Conservation (phyloP, 768 basidiomycete genomes). For the Strobilomyces dryophilus region DNA sequence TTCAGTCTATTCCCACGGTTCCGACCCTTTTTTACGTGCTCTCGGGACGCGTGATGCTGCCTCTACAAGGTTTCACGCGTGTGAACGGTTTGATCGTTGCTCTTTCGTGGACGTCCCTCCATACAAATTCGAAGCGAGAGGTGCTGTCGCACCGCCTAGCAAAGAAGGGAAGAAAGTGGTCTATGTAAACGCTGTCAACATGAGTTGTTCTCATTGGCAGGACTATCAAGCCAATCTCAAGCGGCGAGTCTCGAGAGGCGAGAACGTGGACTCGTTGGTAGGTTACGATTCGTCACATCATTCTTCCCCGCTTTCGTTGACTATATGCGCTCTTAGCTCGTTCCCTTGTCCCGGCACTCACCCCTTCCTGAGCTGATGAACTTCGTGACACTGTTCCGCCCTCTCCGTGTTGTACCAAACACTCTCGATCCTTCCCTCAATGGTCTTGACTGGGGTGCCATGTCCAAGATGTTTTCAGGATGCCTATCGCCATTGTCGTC, state of each 20-base stretch:
- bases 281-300: constrained; percentile 6
- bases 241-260: constrained; percentile 39
- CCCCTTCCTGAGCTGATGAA: constrained; percentile 78
- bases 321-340: constrained; percentile 45
- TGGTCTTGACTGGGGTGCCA: constrained; percentile 69
- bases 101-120: constrained; percentile 46
- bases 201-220: constrained; percentile 57
- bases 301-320: background rate
- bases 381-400: constrained; percentile 81
- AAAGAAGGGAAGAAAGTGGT: constrained; percentile 58
- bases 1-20: constrained; percentile 51
- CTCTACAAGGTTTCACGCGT: constrained; percentile 86
- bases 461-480: constrained; percentile 62
- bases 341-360: constrained; percentile 85
- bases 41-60: constrained; percentile 59
- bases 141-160: constrained; percentile 30
- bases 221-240: constrained; percentile 41
- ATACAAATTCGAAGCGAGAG: constrained; percentile 13
- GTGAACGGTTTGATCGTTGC: constrained; percentile 81
- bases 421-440: constrained; percentile 51
- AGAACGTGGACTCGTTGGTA: constrained; percentile 62
- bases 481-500: constrained; percentile 37
- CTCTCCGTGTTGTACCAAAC: constrained; percentile 75
- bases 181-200: constrained; percentile 79
- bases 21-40: constrained; percentile 57